A percentile compares a stretch with the other conserved stretches of the same genome.
Evolutionary conservation across 352 stramenopile species (phyloP).

Genomic region (Saprolegnia parasitica): DNA sequence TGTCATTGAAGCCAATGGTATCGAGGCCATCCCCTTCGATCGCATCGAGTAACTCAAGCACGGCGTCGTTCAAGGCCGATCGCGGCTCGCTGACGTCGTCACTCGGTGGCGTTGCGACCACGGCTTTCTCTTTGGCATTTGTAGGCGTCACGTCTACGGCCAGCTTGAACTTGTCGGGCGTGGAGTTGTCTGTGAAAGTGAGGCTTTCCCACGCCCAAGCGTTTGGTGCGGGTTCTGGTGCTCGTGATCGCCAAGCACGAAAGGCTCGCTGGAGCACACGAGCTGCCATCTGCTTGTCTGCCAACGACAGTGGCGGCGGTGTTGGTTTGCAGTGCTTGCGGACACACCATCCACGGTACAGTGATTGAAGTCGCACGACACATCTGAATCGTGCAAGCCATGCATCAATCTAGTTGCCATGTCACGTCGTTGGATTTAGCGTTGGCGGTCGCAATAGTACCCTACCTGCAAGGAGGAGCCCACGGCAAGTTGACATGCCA

Average conservation of each 20-base stretch:
- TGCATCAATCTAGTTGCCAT: slow-evolving; percentile 2
- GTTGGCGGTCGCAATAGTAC: no score
- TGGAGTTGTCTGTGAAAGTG: neutral
- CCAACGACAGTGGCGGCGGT: neutral
- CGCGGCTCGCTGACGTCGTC: neutral
- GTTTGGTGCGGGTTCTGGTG: neutral
- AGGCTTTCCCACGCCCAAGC: slow-evolving; percentile 13
- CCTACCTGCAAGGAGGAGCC: neutral
- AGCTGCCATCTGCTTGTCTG: neutral
- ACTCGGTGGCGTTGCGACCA: no score
- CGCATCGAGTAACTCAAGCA: neutral
- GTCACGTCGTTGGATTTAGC: no score
- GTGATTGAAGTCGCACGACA: neutral
- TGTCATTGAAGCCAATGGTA: no score
- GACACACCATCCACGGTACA: neutral
- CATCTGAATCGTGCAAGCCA: neutral
- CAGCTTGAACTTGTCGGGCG: no score
- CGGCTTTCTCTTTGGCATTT: no score
- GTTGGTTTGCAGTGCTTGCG: neutral
- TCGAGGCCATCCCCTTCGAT: neutral
- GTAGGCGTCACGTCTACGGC: no score
- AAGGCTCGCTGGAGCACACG: neutral
- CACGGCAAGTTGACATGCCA: neutral
- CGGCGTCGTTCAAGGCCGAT: neutral
- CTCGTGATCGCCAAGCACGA: neutral